Conservation (phyloP, 2,329 filamentous ascomycete species). For the Onygenales sp. region DNA sequence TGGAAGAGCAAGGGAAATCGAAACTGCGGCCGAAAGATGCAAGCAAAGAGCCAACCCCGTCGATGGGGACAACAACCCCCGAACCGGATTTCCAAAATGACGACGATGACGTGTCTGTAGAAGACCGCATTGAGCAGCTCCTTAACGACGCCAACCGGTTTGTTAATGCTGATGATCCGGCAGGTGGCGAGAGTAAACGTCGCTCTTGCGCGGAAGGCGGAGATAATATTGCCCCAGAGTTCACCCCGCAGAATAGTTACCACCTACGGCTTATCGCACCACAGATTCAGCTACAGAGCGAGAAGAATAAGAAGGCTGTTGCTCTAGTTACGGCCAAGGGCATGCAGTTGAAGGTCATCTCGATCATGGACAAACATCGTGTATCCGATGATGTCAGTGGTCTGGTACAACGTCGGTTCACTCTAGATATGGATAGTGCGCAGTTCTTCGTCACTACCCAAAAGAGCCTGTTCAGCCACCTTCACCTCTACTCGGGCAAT, state of each 20-base stretch:
- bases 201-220: slow-evolving; percentile 41
- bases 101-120: slow-evolving; percentile 58
- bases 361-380: slow-evolving; percentile 94
- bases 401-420: slow-evolving; percentile 86
- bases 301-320: slow-evolving; percentile 96
- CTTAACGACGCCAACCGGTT: slow-evolving; percentile 76
- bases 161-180: slow-evolving; percentile 59
- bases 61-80: slow-evolving; percentile 9
- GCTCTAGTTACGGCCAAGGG: slow-evolving; percentile 93
- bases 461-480: slow-evolving; percentile 77
- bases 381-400: slow-evolving; percentile 90
- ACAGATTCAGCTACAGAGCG: slow-evolving; percentile 95
- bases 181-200: slow-evolving; percentile 22
- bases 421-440: slow-evolving; percentile 91
- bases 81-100: slow-evolving; percentile 31
- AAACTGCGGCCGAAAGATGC: slow-evolving; percentile 38
- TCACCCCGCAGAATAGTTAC: slow-evolving; percentile 85
- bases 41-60: slow-evolving; percentile 5
- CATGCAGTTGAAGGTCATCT: slow-evolving; percentile 95
- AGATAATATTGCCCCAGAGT: slow-evolving; percentile 75
- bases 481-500: slow-evolving; percentile 91
- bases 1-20: slow-evolving; percentile 80
- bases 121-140: slow-evolving; percentile 78
- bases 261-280: slow-evolving; percentile 91
- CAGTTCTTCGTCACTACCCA: slow-evolving; percentile 97